Conservation (phyloP, 1,139 yeast species). For the Scheffersomyces quercinus region DNA sequence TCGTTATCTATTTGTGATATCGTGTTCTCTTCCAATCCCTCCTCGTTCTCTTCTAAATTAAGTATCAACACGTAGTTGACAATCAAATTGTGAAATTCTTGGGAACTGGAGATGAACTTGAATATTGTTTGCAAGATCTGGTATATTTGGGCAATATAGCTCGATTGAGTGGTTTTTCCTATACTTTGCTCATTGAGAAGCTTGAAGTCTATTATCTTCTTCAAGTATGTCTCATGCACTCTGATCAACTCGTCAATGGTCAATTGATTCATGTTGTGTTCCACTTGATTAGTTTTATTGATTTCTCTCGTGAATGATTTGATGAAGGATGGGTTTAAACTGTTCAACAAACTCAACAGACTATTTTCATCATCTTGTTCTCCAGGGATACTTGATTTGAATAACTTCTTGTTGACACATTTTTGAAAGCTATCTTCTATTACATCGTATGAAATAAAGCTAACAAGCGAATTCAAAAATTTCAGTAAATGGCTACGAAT, state of each 20-base stretch:
- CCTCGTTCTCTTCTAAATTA: slow-evolving; percentile 24
- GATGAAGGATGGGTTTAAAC: slow-evolving; percentile 13
- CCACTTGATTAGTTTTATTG: slow-evolving; percentile 6
- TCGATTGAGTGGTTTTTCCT: slow-evolving; percentile 42
- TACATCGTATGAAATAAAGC: slow-evolving; percentile 49
- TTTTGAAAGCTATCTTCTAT: slow-evolving; percentile 44
- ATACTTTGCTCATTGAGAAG: slow-evolving; percentile 33
- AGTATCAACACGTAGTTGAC: slow-evolving; percentile 25
- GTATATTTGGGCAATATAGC: slow-evolving; percentile 49
- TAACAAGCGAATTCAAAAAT: slow-evolving; percentile 44
- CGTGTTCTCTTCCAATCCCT: slow-evolving; percentile 5
- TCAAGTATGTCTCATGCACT: slow-evolving; percentile 43
- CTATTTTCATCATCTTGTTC: slow-evolving; percentile 9
- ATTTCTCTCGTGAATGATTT: slow-evolving; percentile 9
- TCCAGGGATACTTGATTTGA: slow-evolving; percentile 13
- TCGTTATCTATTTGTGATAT: slow-evolving; percentile 20
- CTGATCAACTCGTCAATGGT: slow-evolving; percentile 51
- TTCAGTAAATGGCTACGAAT: slow-evolving; percentile 48
- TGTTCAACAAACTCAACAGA: slow-evolving; percentile 13
- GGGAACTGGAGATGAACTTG: slow-evolving; percentile 45
- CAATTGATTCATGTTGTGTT: slow-evolving; percentile 20
- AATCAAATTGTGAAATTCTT: slow-evolving; percentile 41
- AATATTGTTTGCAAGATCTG: slow-evolving; percentile 41
- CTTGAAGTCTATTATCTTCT: slow-evolving; percentile 39
- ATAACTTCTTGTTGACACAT: slow-evolving; percentile 25